Percentiles rank a stretch among this genome's conserved stretches.
phyloP scores from a whole-genome alignment of 805 yeast genomes.

The Metschnikowia gruessii region DNA sequence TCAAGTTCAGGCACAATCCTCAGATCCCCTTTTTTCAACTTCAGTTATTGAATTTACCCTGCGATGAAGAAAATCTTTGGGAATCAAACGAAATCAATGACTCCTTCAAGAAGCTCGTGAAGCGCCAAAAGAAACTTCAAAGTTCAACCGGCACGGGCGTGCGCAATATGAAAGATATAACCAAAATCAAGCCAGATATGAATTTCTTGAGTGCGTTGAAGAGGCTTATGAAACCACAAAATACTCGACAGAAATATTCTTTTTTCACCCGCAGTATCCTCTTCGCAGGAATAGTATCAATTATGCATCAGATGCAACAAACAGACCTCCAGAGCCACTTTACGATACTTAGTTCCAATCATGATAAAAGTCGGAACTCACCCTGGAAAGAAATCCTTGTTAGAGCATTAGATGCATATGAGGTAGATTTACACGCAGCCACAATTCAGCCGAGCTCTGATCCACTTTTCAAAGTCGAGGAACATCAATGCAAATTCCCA shows the following conservation, averaged over 20 bases:
- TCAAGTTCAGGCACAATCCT: constrained; percentile 71
- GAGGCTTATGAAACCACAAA: constrained; percentile 15
- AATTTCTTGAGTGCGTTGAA: constrained; percentile 20
- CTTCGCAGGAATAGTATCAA: constrained; percentile 62
- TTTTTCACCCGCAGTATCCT: constrained; percentile 65
- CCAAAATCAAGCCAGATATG: constrained; percentile 13
- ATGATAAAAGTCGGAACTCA: constrained; percentile 24
- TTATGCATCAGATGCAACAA: constrained; percentile 72
- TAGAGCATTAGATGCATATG: constrained; percentile 71
- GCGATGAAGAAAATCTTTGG: constrained; percentile 42
- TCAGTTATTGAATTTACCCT: constrained; percentile 40
- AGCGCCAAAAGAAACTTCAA: constrained; percentile 30
- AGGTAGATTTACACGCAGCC: constrained; percentile 38
- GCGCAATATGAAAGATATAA: constrained; percentile 9
- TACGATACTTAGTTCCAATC: constrained; percentile 26
- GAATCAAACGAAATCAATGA: constrained; percentile 38
- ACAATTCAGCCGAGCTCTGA: constrained; percentile 1
- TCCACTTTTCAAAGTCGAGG: constrained; percentile 8
- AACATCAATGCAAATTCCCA: constrained; percentile 54
- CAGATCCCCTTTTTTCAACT: constrained; percentile 38
- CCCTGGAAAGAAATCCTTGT: constrained; percentile 69
- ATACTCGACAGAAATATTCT: constrained; percentile 19
- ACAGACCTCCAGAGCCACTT: constrained; percentile 58
- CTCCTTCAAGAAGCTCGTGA: constrained; percentile 38
- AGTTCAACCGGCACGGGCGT: constrained; percentile 4